A percentile compares a stretch with the other conserved stretches of the same genome.
These are phyloP conservation scores for Saccharum hybrid DNA, from an alignment of 202 grass and related monocot genomes.

Conservation along the genomic window DNA sequence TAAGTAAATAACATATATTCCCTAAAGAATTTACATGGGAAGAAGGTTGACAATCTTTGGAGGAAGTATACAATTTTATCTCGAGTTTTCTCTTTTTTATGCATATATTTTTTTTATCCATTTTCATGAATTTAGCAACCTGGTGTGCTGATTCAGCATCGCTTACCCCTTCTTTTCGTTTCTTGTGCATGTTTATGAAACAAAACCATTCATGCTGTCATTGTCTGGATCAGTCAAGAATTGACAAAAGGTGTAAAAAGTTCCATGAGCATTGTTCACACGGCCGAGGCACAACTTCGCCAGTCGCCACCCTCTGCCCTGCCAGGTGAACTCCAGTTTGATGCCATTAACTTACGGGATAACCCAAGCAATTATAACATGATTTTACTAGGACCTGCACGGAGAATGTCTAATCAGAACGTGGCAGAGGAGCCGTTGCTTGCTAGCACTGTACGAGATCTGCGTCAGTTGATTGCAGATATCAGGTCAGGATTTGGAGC, in stretches of 20 bases:
- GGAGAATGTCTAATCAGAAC: conserved; percentile 36
- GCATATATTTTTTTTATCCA: too few species aligned
- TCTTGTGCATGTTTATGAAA: conserved; percentile 9
- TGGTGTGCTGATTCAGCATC: neutral
- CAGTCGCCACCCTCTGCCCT: conserved; percentile 33
- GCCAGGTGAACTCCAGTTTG: conserved; percentile 49
- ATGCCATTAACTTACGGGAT: neutral
- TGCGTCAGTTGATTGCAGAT: conserved; percentile 60
- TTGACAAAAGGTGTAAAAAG: conserved; percentile 60
- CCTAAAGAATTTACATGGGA: neutral
- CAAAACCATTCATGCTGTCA: neutral
- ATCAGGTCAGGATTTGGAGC: conserved; percentile 49
- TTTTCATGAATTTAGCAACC: neutral
- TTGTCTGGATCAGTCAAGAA: conserved; percentile 66
- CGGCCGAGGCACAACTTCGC: conserved; percentile 60
- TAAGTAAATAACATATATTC: neutral
- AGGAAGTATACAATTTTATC: neutral
- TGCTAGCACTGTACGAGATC: conserved; percentile 60
- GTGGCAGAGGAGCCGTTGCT: conserved; percentile 36
- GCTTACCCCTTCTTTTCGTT: neutral
- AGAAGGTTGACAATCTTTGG: neutral
- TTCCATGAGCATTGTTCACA: conserved; percentile 61
- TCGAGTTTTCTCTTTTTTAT: neutral
- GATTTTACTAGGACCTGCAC: conserved; percentile 50
- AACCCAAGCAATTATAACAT: neutral